Evolutionary conservation across 192 early-diverging fungal genomes (phyloP), one percentile per base, ranked within the genome.

Genomic region (Coemansia sp.): DNA sequence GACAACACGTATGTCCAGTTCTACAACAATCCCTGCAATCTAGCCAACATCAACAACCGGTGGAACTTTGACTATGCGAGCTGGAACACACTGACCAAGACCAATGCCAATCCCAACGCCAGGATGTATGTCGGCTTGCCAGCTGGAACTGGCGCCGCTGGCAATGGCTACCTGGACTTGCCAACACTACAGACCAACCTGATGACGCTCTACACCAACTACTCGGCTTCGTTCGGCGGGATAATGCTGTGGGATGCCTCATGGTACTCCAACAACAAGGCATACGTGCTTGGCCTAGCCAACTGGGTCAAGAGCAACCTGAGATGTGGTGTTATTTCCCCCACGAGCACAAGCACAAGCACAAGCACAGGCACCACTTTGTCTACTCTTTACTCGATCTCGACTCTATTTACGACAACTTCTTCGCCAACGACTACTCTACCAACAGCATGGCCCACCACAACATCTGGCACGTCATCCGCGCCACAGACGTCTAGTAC

Each of bases 1-100:
- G 89, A 91, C 63, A 85, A 90, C 85, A 68, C 90, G 27, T 90
- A 87, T 74, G 87, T 93, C 1, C 92, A 93, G 75, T 93, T 91
- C 66, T 93, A 93, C 83, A 93, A 93, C 86, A 93, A 93, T 69
- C 91, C 88, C 49, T 93, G 92, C 67, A 84, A 83, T 24, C 68
- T 87, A 13, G 79, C 74, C 24, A 81, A 75, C 67, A 88, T 78
- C 63, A 58, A 72, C 60, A 78, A 77, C 70, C 75, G 81, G 70
- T 93, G 90, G 83, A 93, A 93, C 76, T 93, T 89, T 76, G 87
- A 88, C 47, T 82, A 82, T n/a, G 38, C 68, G 1, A 80, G 79
- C 64, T 93, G 92, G 92, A 85, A 90, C 53, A 81, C 70, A 10
- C 89, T 90, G 83, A 84, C 89, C 22, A 85, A 85, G 44, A 58